Base-by-base conservation (phyloP, 495 filamentous ascomycete species). In the Peziza echinospora region DNA sequence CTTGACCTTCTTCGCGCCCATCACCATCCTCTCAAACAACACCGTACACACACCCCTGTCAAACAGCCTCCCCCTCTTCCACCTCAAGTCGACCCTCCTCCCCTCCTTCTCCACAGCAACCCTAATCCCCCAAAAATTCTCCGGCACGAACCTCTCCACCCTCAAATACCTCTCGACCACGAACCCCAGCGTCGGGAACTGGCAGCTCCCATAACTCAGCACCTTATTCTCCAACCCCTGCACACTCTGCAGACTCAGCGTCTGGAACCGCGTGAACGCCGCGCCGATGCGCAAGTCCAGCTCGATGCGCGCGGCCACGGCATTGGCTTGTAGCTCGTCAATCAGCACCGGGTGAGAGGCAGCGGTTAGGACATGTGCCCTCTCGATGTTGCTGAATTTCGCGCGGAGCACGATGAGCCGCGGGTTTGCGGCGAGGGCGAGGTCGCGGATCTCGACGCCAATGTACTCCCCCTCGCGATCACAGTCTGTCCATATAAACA, bases 401-500 rank as follows among this genome's bases (percentile, higher is more conserved):
- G 89, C 89, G 51, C 89, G 69, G 54, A 81, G 89, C 43, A 94
- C 72, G 53, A 85, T 68, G 26, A 97, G 71, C 1, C 67, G 65
- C 17, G 67, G 55, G 55, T 94, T 96, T 21, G 74, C 77, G 55
- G 72, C 71, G 46, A 66, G 67, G 16, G 91, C 89, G 26, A 84
- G 76, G 47, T 80, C 72, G 28, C 84, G 75, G 44, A 97, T 84
- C 57, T 96, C 91, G n/a, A 79, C 66, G 1, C 89, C 89, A 50
- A 97, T 97, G 55, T 94, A 78, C 62, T 97, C 89, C 13, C 89
- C 89, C 68, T 97, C 89, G 43, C 86, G 76, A 68, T 97, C 89
- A 64, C 89, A 96, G 69, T 97, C 89, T 0, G 89, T 97, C 89
- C 89, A 97, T 54, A 97, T 93, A 61, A 84, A 89, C 11, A 97